A percentile compares a stretch with the other conserved stretches of the same genome.
Evolutionary conservation across 805 yeast genomes (phyloP).

Genomic region (Metschnikowia santaceciliae): DNA sequence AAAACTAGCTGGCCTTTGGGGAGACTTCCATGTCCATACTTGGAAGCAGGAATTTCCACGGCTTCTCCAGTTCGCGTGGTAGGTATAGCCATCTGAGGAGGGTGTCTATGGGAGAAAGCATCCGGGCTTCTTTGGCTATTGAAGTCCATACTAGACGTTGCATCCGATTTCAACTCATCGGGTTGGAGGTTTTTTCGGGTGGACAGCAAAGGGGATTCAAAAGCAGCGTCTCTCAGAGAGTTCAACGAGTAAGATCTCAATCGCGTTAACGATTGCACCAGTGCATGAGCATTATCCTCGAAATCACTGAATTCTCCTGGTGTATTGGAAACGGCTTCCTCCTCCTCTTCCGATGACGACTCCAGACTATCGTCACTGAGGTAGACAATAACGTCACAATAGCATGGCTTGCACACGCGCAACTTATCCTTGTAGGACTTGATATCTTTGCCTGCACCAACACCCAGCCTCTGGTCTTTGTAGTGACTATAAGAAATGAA

Average conservation of each 20-base stretch:
- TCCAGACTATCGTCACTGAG: conserved; percentile 62
- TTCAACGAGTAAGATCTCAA: conserved; percentile 27
- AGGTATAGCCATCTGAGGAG: conserved; percentile 68
- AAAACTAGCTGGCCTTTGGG: neutral
- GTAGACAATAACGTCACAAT: conserved; percentile 62
- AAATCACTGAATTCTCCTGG: neutral
- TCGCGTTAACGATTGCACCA: conserved; percentile 22
- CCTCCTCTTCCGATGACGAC: conserved; percentile 23
- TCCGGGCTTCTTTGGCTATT: conserved; percentile 14
- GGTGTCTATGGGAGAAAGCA: conserved; percentile 20
- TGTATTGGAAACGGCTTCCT: conserved; percentile 3
- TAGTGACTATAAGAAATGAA: conserved; percentile 58
- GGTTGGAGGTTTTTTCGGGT: conserved; percentile 7
- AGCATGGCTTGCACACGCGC: conserved; percentile 76
- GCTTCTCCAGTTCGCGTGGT: conserved; percentile 78
- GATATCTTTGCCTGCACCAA: conserved; percentile 5
- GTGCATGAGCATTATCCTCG: neutral
- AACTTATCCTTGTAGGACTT: conserved; percentile 58
- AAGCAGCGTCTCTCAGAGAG: conserved; percentile 22
- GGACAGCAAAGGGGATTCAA: conserved; percentile 15
- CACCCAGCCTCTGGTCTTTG: conserved; percentile 32
- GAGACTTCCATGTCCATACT: conserved; percentile 3
- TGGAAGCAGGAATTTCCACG: conserved; percentile 57
- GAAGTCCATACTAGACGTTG: conserved; percentile 1
- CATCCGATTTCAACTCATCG: conserved; percentile 1